Evolutionary conservation across 2,329 filamentous ascomycete species (phyloP), one percentile per base, ranked within the genome.

Genomic region (Clarireedia hainanense): DNA sequence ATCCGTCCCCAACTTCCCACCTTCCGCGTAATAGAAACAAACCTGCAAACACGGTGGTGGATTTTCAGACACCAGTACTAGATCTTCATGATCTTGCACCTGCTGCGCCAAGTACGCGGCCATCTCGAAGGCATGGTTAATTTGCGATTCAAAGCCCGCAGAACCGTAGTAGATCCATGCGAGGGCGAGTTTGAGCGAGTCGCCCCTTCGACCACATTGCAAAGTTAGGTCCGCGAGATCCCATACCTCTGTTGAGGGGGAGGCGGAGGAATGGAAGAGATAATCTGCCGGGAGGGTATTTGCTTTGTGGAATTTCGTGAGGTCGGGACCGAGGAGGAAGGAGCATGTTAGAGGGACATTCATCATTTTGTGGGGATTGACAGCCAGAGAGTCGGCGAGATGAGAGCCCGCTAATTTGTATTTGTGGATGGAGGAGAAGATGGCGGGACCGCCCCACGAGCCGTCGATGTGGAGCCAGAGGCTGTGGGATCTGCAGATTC

Each of bases 311-410:
- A 97, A 95, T 24, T 86, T 74, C 55, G 78, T 76, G 67, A 95
- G 73, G 68, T 97, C 91, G 2, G 80, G 80, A 0, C 83, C 85
- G 12, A 99, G 79, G 4, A 99, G 79, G 74, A 95, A 96, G 0
- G 87, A 91, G 73, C 91, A 97, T 0, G 91, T 96, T 42, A 95
- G 75, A 0, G 94, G 92, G 2, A 90, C 88, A 57, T 89, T 89
- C 68, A 97, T 80, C 94, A 97, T 97, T 74, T 97, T 97, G 74
- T 99, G 94, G 56, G 94, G 91, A 71, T 95, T 97, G 54, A 96
- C 81, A 2, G 91, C 89, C 40, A 97, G 76, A 14, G 84, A 89
- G 71, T 96, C 80, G 9, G 91, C 94, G 42, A 86, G 77, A 46
- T 91, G 78, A 2, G 80, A 76, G 14, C 92, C 92, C 1, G 74